Percentiles rank a stretch among this genome's conserved stretches.
phyloP scores from a whole-genome alignment of 1,139 yeast species.

The Pichia sp. region DNA sequence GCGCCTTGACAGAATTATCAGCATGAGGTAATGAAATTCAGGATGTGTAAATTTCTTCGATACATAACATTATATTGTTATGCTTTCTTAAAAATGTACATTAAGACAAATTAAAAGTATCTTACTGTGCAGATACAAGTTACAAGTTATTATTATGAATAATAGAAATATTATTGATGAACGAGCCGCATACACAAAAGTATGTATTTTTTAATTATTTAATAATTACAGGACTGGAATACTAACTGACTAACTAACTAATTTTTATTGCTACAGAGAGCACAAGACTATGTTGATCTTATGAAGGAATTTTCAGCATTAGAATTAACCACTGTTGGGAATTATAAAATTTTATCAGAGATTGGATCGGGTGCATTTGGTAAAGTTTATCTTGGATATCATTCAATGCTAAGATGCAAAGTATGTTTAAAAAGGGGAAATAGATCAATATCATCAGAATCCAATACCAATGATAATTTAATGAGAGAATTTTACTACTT shows the following conservation, averaged over 20 bases:
- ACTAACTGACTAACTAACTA: conserved; percentile 5
- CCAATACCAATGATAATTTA: conserved; percentile 51
- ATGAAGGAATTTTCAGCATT: conserved; percentile 25
- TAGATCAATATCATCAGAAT: conserved; percentile 10
- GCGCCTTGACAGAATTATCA: background rate
- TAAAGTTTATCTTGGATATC: conserved; percentile 78
- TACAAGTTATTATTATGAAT: conserved; percentile 1
- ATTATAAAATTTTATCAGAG: conserved; percentile 61
- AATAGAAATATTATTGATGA: conserved; percentile 24
- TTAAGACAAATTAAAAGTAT: background rate
- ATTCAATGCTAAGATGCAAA: conserved; percentile 61
- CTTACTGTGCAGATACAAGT: background rate
- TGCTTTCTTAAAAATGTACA: background rate
- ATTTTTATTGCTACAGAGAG: conserved; percentile 15
- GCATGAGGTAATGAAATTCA: background rate
- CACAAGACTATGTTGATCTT: conserved; percentile 28
- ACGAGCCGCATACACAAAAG: conserved; percentile 26
- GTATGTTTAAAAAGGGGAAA: conserved; percentile 84
- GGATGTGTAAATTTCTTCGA: background rate
- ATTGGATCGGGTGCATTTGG: conserved; percentile 94
- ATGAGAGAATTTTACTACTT: conserved; percentile 90
- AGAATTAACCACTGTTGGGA: conserved; percentile 62
- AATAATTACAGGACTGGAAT: background rate
- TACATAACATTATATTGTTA: background rate
- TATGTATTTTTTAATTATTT: conserved; percentile 5